phyloP scores from a whole-genome alignment of 192 early-diverging fungal species.

The Powellomyces hirtus region DNA sequence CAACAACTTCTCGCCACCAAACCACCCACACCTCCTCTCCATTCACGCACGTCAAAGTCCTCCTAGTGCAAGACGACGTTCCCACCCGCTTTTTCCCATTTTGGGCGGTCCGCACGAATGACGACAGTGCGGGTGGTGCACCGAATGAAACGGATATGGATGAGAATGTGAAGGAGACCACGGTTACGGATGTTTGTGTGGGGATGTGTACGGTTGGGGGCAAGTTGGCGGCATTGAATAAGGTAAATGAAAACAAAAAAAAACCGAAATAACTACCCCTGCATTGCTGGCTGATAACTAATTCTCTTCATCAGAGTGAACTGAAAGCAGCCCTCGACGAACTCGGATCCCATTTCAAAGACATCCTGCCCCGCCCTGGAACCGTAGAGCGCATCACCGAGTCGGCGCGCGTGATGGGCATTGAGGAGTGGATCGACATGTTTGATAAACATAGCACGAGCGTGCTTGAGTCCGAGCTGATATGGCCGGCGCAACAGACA shows the following conservation, averaged over 20 bases:
- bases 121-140: constrained; percentile 4
- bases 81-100: constrained; percentile 38
- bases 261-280: not conserved
- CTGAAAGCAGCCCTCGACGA: constrained; percentile 41
- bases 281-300: not conserved
- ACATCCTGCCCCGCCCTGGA: constrained; percentile 30
- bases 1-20: not conserved
- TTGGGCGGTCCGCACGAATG: constrained; percentile 44
- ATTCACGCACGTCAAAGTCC: constrained; percentile 20
- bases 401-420: constrained; percentile 16
- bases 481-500: constrained; percentile 31
- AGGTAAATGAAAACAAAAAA: constrained; percentile 15
- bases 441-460: constrained; percentile 29
- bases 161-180: constrained; percentile 5
- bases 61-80: constrained; percentile 35
- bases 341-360: constrained; percentile 24
- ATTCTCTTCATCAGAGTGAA: constrained; percentile 21
- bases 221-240: constrained; percentile 26
- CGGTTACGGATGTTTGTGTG: constrained; percentile 30
- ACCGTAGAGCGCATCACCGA: constrained; percentile 17
- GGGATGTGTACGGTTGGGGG: constrained; percentile 23
- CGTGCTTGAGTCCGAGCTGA: constrained; percentile 21
- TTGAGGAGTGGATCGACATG: constrained; percentile 32
- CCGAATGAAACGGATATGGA: constrained; percentile 28
- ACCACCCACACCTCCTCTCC: not conserved